These are phyloP conservation scores for Casaregolazyma lundiana DNA, from an alignment of 1,139 yeast species.

Conservation along the genomic window DNA sequence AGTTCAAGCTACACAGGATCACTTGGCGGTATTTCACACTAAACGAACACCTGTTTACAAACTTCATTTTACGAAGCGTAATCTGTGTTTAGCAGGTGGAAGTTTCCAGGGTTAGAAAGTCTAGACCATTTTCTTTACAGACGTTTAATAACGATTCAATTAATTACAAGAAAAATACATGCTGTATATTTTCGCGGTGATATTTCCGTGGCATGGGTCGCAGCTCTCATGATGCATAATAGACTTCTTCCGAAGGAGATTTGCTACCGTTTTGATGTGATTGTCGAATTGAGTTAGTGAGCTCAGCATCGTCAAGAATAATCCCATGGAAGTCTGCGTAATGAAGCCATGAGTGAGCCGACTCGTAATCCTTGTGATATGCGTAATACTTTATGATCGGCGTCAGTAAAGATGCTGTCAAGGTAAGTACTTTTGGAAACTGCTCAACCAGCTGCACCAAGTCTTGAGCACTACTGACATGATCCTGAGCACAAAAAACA, in stretches of 20 bases:
- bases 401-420: constrained; percentile 14
- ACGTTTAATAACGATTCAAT: neutral
- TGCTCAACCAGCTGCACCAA: constrained; percentile 16
- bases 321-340: constrained; percentile 19
- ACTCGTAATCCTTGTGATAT: constrained; percentile 11
- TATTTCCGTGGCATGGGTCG: no score
- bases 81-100: constrained; percentile 90
- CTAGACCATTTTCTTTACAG: constrained; percentile 5
- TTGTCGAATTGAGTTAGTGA: neutral
- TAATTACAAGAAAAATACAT: no score
- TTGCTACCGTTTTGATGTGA: neutral
- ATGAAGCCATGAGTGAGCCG: constrained; percentile 19
- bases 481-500: constrained; percentile 9
- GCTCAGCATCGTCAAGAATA: constrained; percentile 1
- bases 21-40: constrained; percentile 89
- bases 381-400: constrained; percentile 21
- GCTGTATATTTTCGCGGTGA: no score
- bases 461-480: constrained; percentile 20
- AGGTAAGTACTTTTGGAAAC: constrained; percentile 14
- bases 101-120: constrained; percentile 59
- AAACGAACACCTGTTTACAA: constrained; percentile 92
- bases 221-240: no score
- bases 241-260: neutral
- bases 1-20: constrained; percentile 77
- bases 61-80: constrained; percentile 86